Evolutionary conservation across 208 protist genomes (phyloP).

Genomic region (Vickermania ingenoplastis): DNA sequence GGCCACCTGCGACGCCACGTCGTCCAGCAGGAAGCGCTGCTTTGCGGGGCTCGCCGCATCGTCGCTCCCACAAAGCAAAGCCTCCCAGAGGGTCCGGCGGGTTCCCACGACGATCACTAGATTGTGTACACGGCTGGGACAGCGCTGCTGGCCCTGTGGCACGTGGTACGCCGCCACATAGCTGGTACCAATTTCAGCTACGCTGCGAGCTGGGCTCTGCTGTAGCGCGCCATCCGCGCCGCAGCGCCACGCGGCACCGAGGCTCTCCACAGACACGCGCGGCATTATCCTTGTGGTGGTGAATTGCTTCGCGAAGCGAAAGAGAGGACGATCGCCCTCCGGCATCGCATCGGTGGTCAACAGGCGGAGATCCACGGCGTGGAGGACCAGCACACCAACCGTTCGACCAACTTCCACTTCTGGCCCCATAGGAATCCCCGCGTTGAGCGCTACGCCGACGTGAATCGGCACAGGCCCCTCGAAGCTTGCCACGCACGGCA

Average conservation of each 20-base stretch:
- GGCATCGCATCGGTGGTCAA: neutral
- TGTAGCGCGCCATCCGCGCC: neutral
- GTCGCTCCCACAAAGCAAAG: too few relatives aligned
- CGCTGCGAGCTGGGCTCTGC: too few relatives aligned
- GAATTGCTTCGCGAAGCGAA: neutral
- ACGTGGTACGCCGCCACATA: too few relatives aligned
- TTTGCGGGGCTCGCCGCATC: too few relatives aligned
- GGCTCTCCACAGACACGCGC: neutral
- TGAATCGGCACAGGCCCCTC: too few relatives aligned
- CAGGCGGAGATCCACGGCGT: neutral
- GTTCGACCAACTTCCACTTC: slow-evolving; percentile 5
- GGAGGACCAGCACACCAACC: slow-evolving; percentile 8
- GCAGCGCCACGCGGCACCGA: neutral
- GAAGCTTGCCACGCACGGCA: too few relatives aligned
- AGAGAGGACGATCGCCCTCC: neutral
- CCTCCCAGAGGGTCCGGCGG: too few relatives aligned
- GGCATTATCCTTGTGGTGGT: neutral
- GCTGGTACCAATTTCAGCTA: too few relatives aligned
- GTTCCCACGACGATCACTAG: too few relatives aligned
- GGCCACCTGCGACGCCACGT: slow-evolving; percentile 20
- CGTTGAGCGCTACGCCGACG: slow-evolving; percentile 25
- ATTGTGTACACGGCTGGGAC: too few relatives aligned
- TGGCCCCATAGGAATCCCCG: slow-evolving; percentile 21
- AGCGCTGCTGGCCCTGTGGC: too few relatives aligned
- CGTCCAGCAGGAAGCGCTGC: too few relatives aligned